Base-by-base conservation (phyloP, 139 green algal genomes). In the Ostreobium quekettii region DNA sequence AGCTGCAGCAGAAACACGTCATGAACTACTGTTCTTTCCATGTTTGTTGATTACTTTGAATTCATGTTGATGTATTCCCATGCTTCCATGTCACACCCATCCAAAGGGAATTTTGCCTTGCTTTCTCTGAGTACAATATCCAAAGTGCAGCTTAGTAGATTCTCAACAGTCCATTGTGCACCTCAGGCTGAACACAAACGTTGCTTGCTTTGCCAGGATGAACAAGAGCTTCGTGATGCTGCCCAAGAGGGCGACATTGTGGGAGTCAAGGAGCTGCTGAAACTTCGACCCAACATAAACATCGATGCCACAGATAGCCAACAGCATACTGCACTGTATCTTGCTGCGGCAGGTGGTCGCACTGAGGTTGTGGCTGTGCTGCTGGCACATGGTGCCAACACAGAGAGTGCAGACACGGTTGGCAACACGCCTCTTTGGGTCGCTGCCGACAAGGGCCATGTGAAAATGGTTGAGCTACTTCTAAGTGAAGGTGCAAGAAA, bases 231-330 rank as follows among this genome's bases (percentile, higher is more conserved):
- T 6, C 59, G 59, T 28, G 59, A 66, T 6, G 59, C 59, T 48
- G 59, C 59, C 29, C 32, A 38, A 47, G 59, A 26, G 7, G 59
- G 59, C 5, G 59, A 66, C 24, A 47, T 66, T 5, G 59, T 47
- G 29, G 59, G 59, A 48, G 59, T 66, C 30, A 66, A 66, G 32
- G 59, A 66, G 30, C n/a, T 66, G 29, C 59, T 66, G 24, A 42
- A 47, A 47, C 30, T 39, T 22, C 47, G 11, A 28, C 59, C 59
- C 59, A 19, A 66, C 11, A 66, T 66, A 39, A 33, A 39, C 30
- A 47, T 66, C 19, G 30, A 66, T 46, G 19, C 59, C 8, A 19
- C 32, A 5, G 59, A 66, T 47, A 11, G 29, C 24, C 28, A 47
- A 24, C 32, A 33, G 29, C 32, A 66, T 22, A 66, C 26, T 28